These are phyloP conservation scores for Aaosphaeria pasadenensis DNA, from an alignment of 2,329 filamentous ascomycete genomes.

Conservation along the genomic window DNA sequence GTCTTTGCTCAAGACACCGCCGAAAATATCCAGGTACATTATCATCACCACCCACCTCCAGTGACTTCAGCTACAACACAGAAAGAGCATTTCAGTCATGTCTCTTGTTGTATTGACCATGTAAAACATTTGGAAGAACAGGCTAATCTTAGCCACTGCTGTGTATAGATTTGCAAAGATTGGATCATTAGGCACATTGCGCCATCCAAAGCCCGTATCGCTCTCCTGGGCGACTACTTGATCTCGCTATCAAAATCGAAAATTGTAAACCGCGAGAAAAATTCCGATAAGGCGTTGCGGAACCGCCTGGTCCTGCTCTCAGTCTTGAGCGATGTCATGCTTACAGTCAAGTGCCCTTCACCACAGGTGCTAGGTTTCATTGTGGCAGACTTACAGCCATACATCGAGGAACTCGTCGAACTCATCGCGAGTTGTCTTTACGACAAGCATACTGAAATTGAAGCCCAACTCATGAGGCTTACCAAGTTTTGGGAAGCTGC, in stretches of 20 bases:
- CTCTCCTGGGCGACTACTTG: constrained; percentile 73
- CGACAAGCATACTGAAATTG: constrained; percentile 62
- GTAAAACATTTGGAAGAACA: constrained; percentile 7
- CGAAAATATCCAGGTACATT: constrained; percentile 29
- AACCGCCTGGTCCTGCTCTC: constrained; percentile 75
- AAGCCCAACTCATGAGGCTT: constrained; percentile 56
- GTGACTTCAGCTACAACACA: no score
- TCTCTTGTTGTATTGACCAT: constrained; percentile 9
- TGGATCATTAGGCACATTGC: constrained; percentile 76
- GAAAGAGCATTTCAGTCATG: constrained; percentile 11
- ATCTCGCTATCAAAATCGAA: constrained; percentile 65
- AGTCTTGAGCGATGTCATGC: constrained; percentile 73
- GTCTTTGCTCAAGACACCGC: constrained; percentile 25
- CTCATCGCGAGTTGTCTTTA: constrained; percentile 54
- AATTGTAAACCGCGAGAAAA: constrained; percentile 13
- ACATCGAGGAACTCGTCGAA: constrained; percentile 61
- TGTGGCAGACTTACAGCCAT: constrained; percentile 47
- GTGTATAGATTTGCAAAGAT: constrained; percentile 73
- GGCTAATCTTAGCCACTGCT: constrained; percentile 23
- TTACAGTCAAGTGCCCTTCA: constrained; percentile 28
- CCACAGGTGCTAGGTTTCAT: not conserved
- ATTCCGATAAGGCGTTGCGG: constrained; percentile 55
- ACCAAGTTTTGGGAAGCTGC: constrained; percentile 69
- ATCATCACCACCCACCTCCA: no score
- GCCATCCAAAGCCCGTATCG: constrained; percentile 63